Evolutionary conservation across 768 basidiomycete genomes (phyloP), one percentile per base, ranked within the genome.

Genomic region (Tulasnella sp.): DNA sequence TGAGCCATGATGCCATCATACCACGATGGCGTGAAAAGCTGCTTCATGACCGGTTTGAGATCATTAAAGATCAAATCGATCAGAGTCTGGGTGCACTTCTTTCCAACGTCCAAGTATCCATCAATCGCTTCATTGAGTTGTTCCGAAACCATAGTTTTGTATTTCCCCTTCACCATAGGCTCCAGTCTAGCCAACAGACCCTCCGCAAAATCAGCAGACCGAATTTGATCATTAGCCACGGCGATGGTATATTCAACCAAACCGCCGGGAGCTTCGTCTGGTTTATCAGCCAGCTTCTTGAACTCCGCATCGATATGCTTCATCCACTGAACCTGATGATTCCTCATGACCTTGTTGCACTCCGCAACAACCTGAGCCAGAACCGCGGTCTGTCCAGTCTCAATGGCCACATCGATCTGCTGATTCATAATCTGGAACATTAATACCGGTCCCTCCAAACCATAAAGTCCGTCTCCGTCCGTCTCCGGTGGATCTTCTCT

Each of bases 351-450:
- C 31, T 88, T 80, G 58, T 83, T 83, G 56, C 76, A 74, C 64
- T 98, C 95, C 54, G 79, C 77, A 34, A 98, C 79, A 50, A 95
- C 91, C 7, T 84, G 80, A 15, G 90, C 80, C 29, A 99, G 76
- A 55, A 98, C 93, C 1, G 83, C 79, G 29, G 90, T 91, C 63
- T 98, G 95, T 5, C 88, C 87, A 58, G 91, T 98, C 64, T 98
- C 95, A 56, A 84, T 82, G 7, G 92, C 92, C 13, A 90, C 74
- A 61, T 98, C 93, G 53, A 90, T 75, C 65, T 96, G 93, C 65
- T 93, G 89, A 65, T 92, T 98, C 58, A 96, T 83, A 83, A 98
- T 91, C 67, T 95, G 87, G 74, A 96, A 98, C 55, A 99, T 72
- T 60, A 98, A 95, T 45, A 93, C 78, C 15, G 92, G 83, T 37